Evolutionary conservation across 2,329 filamentous ascomycete genomes (phyloP), one percentile per base, ranked within the genome.

Genomic region (Elsinoe ampelina): DNA sequence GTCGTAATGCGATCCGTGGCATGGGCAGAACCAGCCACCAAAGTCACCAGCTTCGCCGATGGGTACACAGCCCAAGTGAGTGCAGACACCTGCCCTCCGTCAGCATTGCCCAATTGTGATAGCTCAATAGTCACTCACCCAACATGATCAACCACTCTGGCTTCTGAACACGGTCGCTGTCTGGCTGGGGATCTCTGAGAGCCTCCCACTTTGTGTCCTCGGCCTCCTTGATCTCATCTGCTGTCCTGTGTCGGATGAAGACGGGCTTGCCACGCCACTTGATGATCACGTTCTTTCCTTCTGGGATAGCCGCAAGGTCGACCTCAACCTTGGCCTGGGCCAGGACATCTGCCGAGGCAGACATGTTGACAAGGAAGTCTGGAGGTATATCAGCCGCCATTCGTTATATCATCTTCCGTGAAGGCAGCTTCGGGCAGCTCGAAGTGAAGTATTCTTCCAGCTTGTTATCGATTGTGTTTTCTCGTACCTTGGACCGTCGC

Each of bases 361-460:
- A 95, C 95, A 98, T 97, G 84, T 96, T 98, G 79, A 95, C 89
- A 63, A 98, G 82, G 83, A 98, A 98, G 78, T 98, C 93, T 98
- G 75, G 64, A 59, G 62, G 64, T 66, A 68, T 30, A 68, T 71
- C 65, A 66, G 60, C 54, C 22, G 58, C 60, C 54, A 58, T 56
- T 8, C 15, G 4, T 22, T 42, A 5, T 26, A 30, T 57, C 13
- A 12, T 39, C 1, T n/a, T 39, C 11, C 10, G 13, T 3, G 20
- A 19, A 15, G 11, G 19, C 30, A 2, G 13, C 6, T 42, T 19
- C 15, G 39, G 10, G 5, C 5, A 10, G 35, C 17, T 50, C 55
- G 26, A 7, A 5, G 8, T 30, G 7, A 30, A 5, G 54, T 26
- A 41, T 43, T 54, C 57, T 38, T 11, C 11, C 43, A 48, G 10